phyloP scores from a whole-genome alignment of 176 grass and related monocot genomes.

The Typha latifolia region DNA sequence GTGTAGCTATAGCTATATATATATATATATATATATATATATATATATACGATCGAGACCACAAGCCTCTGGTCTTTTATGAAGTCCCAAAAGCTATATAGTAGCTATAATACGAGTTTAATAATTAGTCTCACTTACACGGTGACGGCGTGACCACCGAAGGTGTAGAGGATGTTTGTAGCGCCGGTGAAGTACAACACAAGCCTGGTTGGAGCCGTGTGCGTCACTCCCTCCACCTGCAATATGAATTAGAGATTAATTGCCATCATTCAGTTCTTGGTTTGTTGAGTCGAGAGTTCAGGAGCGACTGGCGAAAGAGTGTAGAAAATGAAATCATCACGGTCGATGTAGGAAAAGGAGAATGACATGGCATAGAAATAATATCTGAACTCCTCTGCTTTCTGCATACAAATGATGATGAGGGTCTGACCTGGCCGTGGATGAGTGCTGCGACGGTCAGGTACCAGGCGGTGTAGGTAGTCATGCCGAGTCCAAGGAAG shows the following conservation, averaged over 20 bases:
- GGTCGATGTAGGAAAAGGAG: neutral
- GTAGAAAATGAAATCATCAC: too few relatives aligned
- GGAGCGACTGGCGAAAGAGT: too few relatives aligned
- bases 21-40: too few relatives aligned
- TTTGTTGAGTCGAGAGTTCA: too few relatives aligned
- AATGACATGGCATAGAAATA: too few relatives aligned
- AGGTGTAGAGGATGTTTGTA: constrained; percentile 92
- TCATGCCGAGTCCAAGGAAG: constrained; percentile 81
- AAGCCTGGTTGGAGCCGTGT: constrained; percentile 48
- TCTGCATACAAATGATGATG: neutral
- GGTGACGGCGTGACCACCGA: constrained; percentile 85
- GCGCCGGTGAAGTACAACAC: constrained; percentile 92
- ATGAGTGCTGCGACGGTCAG: constrained; percentile 60
- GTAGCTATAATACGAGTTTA: too few relatives aligned
- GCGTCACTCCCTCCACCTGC: constrained; percentile 42
- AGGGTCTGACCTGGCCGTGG: constrained; percentile 43
- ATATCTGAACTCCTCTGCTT: too few relatives aligned
- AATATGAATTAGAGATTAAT: neutral
- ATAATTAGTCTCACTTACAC: constrained; percentile 41
- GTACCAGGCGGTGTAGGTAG: constrained; percentile 84
- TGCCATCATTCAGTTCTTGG: too few relatives aligned
- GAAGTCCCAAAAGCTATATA: too few relatives aligned
- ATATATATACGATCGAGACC: too few relatives aligned
- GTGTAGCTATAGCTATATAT: too few relatives aligned
- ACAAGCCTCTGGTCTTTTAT: too few relatives aligned